These are phyloP conservation scores for Aspergillus homomorphus DNA, from an alignment of 495 filamentous ascomycete genomes.

Conservation along the genomic window DNA sequence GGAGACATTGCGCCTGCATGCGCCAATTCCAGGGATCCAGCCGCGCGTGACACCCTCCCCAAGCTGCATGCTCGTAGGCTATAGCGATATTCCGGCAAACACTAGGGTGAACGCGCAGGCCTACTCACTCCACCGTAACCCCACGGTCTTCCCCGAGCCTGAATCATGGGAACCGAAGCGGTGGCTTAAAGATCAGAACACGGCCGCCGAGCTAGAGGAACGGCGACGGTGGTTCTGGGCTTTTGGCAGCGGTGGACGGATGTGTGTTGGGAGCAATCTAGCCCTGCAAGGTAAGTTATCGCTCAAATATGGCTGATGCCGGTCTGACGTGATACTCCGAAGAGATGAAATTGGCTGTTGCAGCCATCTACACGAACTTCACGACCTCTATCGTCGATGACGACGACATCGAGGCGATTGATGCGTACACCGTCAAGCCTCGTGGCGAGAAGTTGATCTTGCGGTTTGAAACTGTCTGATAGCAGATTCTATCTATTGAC, in stretches of 20 bases:
- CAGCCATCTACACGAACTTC: constrained; percentile 67
- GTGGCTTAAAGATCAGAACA: constrained; percentile 51
- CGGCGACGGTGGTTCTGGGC: constrained; percentile 76
- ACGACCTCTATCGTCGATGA: constrained; percentile 55
- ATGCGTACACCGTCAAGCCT: constrained; percentile 65
- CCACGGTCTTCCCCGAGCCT: constrained; percentile 56
- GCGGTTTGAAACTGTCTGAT: constrained; percentile 33
- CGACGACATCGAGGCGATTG: constrained; percentile 57
- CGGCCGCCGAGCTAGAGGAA: constrained; percentile 45
- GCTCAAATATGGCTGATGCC: background rate
- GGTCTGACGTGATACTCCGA: background rate
- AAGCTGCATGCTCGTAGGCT: constrained; percentile 50
- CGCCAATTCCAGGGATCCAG: constrained; percentile 72
- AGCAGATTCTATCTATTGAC: too few species aligned
- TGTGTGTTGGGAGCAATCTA: constrained; percentile 82
- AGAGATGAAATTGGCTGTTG: constrained; percentile 49
- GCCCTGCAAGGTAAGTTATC: constrained; percentile 65
- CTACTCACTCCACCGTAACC: constrained; percentile 68
- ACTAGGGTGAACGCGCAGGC: constrained; percentile 68
- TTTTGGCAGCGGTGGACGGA: constrained; percentile 76
- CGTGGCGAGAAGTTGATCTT: constrained; percentile 43
- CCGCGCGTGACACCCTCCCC: constrained; percentile 66
- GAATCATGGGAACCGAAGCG: constrained; percentile 60
- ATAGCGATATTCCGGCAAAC: constrained; percentile 56
- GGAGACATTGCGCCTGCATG: constrained; percentile 72